Conservation (phyloP, 345 rosid species). For the Citrus australasica region DNA sequence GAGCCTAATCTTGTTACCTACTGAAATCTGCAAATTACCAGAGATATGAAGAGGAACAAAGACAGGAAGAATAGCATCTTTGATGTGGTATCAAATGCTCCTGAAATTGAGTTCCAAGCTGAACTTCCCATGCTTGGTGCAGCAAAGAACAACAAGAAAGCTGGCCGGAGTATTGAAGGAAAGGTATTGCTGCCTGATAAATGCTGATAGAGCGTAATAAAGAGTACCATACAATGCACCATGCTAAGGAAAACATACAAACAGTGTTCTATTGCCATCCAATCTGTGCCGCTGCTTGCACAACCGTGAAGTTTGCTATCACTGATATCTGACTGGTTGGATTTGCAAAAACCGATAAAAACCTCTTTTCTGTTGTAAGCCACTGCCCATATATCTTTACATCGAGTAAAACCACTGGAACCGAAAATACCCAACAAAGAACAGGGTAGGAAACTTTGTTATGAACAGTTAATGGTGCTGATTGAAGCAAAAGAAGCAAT, state of each 20-base stretch:
- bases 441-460: conserved; percentile 1
- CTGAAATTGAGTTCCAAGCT: conserved; percentile 66
- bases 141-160: conserved; percentile 69
- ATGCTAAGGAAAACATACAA: conserved; percentile 65
- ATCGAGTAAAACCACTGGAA: conserved; percentile 54
- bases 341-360: conserved; percentile 51
- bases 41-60: conserved; percentile 53
- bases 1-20: background rate
- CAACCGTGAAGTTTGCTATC: conserved; percentile 57
- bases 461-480: conserved; percentile 36
- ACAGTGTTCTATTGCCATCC: conserved; percentile 61
- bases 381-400: conserved; percentile 62
- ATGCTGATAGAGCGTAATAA: conserved; percentile 71
- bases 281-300: conserved; percentile 52
- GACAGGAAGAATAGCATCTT: conserved; percentile 65
- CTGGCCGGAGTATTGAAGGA: conserved; percentile 46
- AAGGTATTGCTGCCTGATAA: conserved; percentile 38
- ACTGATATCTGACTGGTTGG: conserved; percentile 65
- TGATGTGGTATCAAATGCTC: conserved; percentile 39
- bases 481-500: conserved; percentile 66
- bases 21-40: conserved; percentile 32
- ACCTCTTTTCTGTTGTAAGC: conserved; percentile 63
- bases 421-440: conserved; percentile 40
- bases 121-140: conserved; percentile 64
- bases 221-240: conserved; percentile 62